Base-by-base conservation (phyloP, 140 eudicot species). In the Senecio squalidus region DNA sequence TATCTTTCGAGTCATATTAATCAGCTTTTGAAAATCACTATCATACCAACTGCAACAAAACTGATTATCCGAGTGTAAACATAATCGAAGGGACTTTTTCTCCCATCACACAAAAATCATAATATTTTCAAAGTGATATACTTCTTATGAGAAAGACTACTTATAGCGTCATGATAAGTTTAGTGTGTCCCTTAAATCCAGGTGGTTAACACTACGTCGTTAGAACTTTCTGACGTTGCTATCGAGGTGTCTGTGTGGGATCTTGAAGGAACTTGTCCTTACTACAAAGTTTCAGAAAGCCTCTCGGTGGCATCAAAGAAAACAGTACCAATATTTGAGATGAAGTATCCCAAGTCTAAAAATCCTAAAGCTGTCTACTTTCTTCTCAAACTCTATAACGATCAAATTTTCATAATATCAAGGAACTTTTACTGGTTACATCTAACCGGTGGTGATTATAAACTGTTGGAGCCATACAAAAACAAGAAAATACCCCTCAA, bases 371-470 rank as follows among this genome's bases (percentile, higher is more conserved):
- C 95, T 0, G 87, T 84, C 59, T 92, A 87, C 76, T 92, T 84
- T 61, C 84, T 92, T 64, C 95, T 92, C 58, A 92, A 92, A 65
- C 93, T 92, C 43, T 84, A 87, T 24, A 63, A 76, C 20, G 46
- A 49, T 88, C 95, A 25, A 85, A 92, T 53, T 6, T 65, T 52
- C 58, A 88, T 92, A 57, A 52, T 87, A 8, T 92, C 98, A 10
- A 60, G 98, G 36, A 92, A 92, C 77, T 92, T 92, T 49, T 92
- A 92, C 74, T 92, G 98, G 98, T 70, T 87, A 62, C 93, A 92
- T 65, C 71, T 73, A 25, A 72, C 96, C 3, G 86, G 80, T 40
- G 78, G 82, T 13, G 85, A 92, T 78, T 92, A 92, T 82, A 77
- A 73, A 67, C 88, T 84, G 10, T 70, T 92, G 55, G 93, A 88